Conservation (phyloP, 345 rosid genomes). For the Linum trigynum region DNA sequence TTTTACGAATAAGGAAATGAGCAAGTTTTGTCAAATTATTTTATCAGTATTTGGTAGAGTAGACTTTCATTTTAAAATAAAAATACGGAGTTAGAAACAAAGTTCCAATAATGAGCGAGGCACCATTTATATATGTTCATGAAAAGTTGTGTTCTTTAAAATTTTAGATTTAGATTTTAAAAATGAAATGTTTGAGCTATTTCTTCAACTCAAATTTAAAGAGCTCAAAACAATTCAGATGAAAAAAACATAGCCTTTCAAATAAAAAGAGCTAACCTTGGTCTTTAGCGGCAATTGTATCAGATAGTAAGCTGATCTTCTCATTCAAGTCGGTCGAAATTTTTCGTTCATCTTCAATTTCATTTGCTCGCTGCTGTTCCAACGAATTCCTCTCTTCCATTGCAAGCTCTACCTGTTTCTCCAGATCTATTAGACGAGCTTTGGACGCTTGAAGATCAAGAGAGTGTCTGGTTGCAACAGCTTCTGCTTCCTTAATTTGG, state of each 20-base stretch:
- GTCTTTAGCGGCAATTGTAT: slow-evolving; percentile 59
- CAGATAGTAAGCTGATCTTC: slow-evolving; percentile 43
- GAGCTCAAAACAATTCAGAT: too few species aligned
- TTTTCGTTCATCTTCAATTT: slow-evolving; percentile 52
- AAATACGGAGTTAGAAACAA: too few species aligned
- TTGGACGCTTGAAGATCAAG: slow-evolving; percentile 61
- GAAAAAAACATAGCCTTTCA: not conserved
- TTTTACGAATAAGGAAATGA: too few species aligned
- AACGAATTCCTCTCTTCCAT: slow-evolving; percentile 42
- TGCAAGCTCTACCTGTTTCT: slow-evolving; percentile 38
- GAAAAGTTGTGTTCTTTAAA: too few species aligned
- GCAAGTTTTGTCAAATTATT: too few species aligned
- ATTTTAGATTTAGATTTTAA: too few species aligned
- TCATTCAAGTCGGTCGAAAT: slow-evolving; percentile 40
- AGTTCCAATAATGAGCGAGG: too few species aligned
- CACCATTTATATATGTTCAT: too few species aligned
- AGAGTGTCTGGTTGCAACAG: slow-evolving; percentile 45
- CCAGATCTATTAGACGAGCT: slow-evolving; percentile 40
- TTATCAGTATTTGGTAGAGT: too few species aligned
- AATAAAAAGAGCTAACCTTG: slow-evolving; percentile 44
- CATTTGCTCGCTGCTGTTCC: slow-evolving; percentile 42
- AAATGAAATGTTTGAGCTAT: too few species aligned
- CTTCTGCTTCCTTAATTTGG: slow-evolving; percentile 93
- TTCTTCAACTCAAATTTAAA: too few species aligned
- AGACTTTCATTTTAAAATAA: too few species aligned